Percentiles rank a stretch among this genome's conserved stretches.
Evolutionary conservation across 345 rosid genomes (phyloP).

Genomic region (Pugionium cornutum): DNA sequence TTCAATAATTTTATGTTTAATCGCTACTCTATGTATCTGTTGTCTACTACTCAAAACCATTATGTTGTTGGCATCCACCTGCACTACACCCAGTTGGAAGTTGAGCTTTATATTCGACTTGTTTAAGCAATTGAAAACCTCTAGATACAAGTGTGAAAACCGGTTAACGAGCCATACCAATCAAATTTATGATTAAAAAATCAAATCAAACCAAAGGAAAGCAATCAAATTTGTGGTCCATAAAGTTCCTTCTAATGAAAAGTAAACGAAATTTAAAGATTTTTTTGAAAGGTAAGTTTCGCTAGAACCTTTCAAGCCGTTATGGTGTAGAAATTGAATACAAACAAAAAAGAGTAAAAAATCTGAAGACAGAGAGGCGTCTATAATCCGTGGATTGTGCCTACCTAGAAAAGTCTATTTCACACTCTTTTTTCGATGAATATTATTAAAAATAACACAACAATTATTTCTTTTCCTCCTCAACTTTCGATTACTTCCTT

Average conservation of each 20-base stretch:
- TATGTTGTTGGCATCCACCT: too few species aligned
- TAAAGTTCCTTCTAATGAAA: background rate
- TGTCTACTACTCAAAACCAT: too few species aligned
- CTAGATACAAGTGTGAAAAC: background rate
- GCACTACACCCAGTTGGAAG: too few species aligned
- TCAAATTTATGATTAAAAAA: background rate
- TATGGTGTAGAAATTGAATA: conserved; percentile 24
- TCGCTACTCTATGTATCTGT: too few species aligned
- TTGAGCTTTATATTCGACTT: too few species aligned
- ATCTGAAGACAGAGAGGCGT: too few species aligned
- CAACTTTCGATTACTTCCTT: background rate
- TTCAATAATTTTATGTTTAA: too few species aligned
- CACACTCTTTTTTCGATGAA: conserved; percentile 8
- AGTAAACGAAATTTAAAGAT: background rate
- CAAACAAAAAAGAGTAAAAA: background rate
- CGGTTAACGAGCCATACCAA: background rate
- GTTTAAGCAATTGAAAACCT: too few species aligned
- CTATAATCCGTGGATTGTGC: conserved; percentile 36
- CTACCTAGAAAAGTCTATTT: conserved; percentile 41
- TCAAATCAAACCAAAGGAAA: conserved; percentile 5
- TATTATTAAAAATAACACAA: conserved; percentile 24
- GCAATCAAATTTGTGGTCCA: conserved; percentile 19
- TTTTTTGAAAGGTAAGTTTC: conserved; percentile 22
- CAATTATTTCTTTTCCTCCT: conserved; percentile 23
- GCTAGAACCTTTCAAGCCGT: conserved; percentile 33